Conservation (phyloP, 75 land plant species). For the Pinus tabuliformis region DNA sequence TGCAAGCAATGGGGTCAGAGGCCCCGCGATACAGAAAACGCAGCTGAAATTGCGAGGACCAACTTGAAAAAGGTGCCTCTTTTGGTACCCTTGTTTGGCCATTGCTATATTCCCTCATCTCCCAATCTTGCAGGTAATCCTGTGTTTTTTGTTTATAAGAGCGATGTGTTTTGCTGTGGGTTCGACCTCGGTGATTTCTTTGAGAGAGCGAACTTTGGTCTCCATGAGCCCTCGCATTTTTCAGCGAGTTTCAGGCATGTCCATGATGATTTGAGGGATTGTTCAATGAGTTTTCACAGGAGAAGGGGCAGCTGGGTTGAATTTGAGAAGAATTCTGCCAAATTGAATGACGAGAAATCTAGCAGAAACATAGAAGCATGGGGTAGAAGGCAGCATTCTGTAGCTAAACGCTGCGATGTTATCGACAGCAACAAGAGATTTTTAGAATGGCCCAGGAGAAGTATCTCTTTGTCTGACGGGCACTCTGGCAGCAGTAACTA, state of each 20-base stretch:
- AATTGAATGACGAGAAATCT: background rate
- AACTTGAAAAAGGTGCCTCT: constrained; percentile 56
- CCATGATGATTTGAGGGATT: background rate
- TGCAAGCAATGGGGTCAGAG: constrained; percentile 71
- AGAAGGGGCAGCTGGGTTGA: constrained; percentile 16
- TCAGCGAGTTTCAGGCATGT: constrained; percentile 1
- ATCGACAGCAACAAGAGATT: background rate
- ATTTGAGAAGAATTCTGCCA: constrained; percentile 7
- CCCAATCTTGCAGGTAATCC: constrained; percentile 62
- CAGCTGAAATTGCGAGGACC: constrained; percentile 47
- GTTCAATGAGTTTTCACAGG: background rate
- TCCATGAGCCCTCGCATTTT: background rate
- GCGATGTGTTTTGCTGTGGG: constrained; percentile 26
- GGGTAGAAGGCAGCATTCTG: constrained; percentile 34
- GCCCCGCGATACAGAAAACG: constrained; percentile 59
- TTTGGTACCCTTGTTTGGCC: constrained; percentile 43
- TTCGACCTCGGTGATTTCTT: constrained; percentile 56
- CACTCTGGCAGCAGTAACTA: too few relatives aligned
- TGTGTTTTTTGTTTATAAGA: constrained; percentile 43
- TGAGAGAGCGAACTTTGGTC: constrained; percentile 30
- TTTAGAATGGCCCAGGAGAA: constrained; percentile 10
- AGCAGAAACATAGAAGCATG: background rate
- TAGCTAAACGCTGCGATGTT: constrained; percentile 16
- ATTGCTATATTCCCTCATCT: constrained; percentile 43
- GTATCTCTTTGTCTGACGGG: constrained; percentile 3